Evolutionary conservation across 1,284 basidiomycete genomes (phyloP).

Genomic region (Sanghuangporus weigelae): DNA sequence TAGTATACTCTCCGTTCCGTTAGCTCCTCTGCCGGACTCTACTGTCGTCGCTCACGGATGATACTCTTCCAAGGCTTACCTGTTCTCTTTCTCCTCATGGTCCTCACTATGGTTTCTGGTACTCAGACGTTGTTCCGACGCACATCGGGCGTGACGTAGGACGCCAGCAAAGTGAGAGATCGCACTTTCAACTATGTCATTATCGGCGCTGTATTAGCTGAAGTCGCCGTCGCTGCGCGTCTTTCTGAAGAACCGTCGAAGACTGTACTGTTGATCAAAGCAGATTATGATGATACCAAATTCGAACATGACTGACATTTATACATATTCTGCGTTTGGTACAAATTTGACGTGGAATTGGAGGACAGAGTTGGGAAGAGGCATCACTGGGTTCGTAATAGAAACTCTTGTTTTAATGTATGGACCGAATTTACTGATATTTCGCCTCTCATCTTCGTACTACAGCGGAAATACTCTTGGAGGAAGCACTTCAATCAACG

Average conservation of each 20-base stretch:
- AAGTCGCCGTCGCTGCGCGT: conserved; percentile 55
- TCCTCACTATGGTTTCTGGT: too few species aligned
- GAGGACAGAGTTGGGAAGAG: conserved; percentile 41
- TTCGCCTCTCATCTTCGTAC: neutral
- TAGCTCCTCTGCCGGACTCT: too few species aligned
- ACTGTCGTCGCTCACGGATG: too few species aligned
- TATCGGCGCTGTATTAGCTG: conserved; percentile 59
- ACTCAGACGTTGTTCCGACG: neutral
- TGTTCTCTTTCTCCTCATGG: too few species aligned
- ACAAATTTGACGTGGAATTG: conserved; percentile 46
- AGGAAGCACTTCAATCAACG: conserved; percentile 56
- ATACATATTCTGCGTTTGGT: conserved; percentile 43
- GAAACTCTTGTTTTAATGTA: too few species aligned
- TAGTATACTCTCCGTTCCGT: too few species aligned
- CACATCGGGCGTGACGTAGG: conserved; percentile 7
- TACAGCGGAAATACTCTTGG: conserved; percentile 52
- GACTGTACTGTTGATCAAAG: conserved; percentile 54
- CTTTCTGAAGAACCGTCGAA: conserved; percentile 49
- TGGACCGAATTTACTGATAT: neutral
- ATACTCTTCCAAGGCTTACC: too few species aligned
- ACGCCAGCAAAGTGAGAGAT: neutral
- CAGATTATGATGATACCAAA: conserved; percentile 44
- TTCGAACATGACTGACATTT: conserved; percentile 43
- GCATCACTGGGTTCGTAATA: conserved; percentile 38
- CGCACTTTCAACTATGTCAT: conserved; percentile 62